Base-by-base conservation (phyloP, 768 basidiomycete species). In the Suillus luteus region DNA sequence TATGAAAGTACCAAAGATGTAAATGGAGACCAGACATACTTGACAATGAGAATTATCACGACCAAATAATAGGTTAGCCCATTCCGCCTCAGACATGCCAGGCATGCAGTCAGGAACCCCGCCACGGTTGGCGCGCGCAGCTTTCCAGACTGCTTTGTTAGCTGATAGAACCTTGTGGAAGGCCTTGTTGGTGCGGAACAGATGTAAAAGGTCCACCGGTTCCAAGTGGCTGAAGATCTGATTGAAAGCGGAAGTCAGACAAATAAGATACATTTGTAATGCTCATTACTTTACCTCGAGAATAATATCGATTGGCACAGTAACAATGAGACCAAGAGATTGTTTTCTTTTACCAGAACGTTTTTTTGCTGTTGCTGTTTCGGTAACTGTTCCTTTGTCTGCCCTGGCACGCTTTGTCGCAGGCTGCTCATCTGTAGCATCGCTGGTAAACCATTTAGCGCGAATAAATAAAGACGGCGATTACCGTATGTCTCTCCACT, bases 181-280 rank as follows among this genome's bases (percentile, higher is more conserved):
- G 0, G 38, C 57, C 49, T 70, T 73, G 59, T 63, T 72, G 12
- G 72, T 72, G 22, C 73, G 70, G 15, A 68, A 62, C 3, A 79
- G 70, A 15, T 63, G 49, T 48, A 77, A 63, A 15, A 79, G 63
- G 65, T 78, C 78, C 9, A 68, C 46, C 5, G 78, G 78, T 12
- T 55, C 62, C 10, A 79, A 68, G 38, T 69, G 68, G 1, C 52
- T 35, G 31, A 72, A 71, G 37, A 78, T 73, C 78, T 75, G 24
- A 7, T 2, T 22, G 59, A 19, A 54, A 55, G 52, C 1, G 12
- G 27, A 60, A 24, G 59, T 38, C 22, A 40, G 35, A 19, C 6
- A 43, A 48, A n/a, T 1, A 22, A 46, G 41, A 12, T n/a, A 11
- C 41, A 44, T 9, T 5, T 5, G 6, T 37, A 27, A 17, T 17